These are phyloP conservation scores for Letharia columbiana DNA, from an alignment of 495 filamentous ascomycete genomes.

Conservation along the genomic window DNA sequence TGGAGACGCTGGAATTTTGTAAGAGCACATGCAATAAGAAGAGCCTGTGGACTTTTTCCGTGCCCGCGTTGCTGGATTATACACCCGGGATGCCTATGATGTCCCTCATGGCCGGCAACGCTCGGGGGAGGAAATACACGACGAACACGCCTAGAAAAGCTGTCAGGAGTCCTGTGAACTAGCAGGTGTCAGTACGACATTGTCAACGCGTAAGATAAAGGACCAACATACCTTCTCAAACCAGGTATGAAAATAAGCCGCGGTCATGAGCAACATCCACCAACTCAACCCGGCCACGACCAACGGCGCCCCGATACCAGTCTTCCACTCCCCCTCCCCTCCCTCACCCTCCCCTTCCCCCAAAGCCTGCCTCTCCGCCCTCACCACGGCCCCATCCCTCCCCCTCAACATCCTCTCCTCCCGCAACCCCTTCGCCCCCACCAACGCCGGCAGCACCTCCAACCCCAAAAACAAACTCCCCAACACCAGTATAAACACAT, in stretches of 20 bases:
- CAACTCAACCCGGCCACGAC: constrained; percentile 51
- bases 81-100: constrained; percentile 72
- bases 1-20: too few relatives aligned
- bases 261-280: constrained; percentile 81
- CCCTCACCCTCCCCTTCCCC: constrained; percentile 35
- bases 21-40: too few relatives aligned
- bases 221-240: constrained; percentile 70
- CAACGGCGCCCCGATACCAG: constrained; percentile 35
- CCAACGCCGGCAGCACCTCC: constrained; percentile 59
- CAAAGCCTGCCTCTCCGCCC: constrained; percentile 31
- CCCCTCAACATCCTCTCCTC: constrained; percentile 42
- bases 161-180: constrained; percentile 56
- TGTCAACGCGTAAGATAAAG: background rate
- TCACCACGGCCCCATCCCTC: constrained; percentile 48
- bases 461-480: constrained; percentile 70
- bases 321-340: constrained; percentile 40
- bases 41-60: too few relatives aligned
- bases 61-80: constrained; percentile 24
- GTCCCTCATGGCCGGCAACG: constrained; percentile 50
- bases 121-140: constrained; percentile 70
- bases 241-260: constrained; percentile 97
- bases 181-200: constrained; percentile 26
- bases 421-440: constrained; percentile 38
- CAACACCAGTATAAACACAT: constrained; percentile 86
- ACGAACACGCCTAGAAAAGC: constrained; percentile 59